Evolutionary conservation across 441 rosid genomes (phyloP).

Genomic region (Gossypium gossypioides): DNA sequence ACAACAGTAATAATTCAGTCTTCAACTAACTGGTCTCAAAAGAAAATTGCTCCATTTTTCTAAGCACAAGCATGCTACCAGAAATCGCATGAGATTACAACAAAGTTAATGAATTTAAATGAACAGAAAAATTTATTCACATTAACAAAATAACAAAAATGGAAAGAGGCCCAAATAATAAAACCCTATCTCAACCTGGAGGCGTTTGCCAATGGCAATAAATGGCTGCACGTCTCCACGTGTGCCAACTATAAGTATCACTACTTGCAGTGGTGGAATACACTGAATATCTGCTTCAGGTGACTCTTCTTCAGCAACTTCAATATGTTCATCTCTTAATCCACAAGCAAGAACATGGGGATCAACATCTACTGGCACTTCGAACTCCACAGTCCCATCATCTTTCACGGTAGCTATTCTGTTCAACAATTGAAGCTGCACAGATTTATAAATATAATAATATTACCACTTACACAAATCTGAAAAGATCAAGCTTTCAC

Average conservation of each 20-base stretch:
- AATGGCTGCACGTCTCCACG: slow-evolving; percentile 99
- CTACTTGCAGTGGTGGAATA: slow-evolving; percentile 83
- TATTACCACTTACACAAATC: slow-evolving; percentile 1
- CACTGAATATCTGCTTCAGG: slow-evolving; percentile 55
- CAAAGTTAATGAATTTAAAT: background rate
- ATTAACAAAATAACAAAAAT: background rate
- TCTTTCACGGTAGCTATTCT: slow-evolving; percentile 91
- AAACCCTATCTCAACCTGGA: slow-evolving; percentile 52
- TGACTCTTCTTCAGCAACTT: slow-evolving; percentile 49
- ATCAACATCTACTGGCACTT: slow-evolving; percentile 68
- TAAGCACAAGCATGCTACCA: background rate
- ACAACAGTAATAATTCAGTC: background rate
- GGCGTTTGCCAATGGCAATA: slow-evolving; percentile 82
- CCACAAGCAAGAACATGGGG: slow-evolving; percentile 31
- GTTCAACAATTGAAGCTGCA: slow-evolving; percentile 74
- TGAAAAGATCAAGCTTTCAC: background rate
- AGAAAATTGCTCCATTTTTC: background rate
- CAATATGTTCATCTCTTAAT: slow-evolving; percentile 25
- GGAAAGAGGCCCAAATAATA: background rate
- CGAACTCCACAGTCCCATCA: slow-evolving; percentile 89
- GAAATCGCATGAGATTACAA: background rate
- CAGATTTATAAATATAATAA: slow-evolving; percentile 21
- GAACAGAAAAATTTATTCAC: background rate
- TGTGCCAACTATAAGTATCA: slow-evolving; percentile 89
- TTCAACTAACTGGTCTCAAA: background rate